Base-by-base conservation (phyloP, 345 rosid genomes). In the Boechera stricta region DNA sequence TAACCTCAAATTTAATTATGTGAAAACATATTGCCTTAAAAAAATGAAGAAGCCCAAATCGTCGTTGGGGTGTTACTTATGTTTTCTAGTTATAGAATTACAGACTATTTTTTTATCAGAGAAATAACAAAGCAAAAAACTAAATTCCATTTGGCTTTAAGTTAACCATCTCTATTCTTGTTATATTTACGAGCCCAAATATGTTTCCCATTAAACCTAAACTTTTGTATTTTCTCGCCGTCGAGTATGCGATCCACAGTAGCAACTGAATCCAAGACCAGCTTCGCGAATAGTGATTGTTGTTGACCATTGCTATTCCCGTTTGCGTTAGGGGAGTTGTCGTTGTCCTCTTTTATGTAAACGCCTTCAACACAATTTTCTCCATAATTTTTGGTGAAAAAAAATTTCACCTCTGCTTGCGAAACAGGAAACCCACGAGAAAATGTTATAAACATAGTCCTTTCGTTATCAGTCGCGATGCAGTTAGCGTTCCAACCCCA, bases 341-440 rank as follows among this genome's bases (percentile, higher is more conserved):
- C 5, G 2, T 12, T 38, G 28, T 28, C 16, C 4, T 71, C 67
- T 29, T 41, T 56, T 75, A 82, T 79, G 58, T 52, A 54, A n/a
- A 82, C 54, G 9, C 63, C 36, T 35, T 51, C 60, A 8, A 80
- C 82, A 38, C 67, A 69, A 0, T 70, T 32, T 4, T 78, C 82
- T 4, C 87, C 86, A 64, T 51, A 77, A 0, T 5, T 55, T 0
- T 11, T 7, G 0, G 79, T 73, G 31, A 86, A 86, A 2, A 84
- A 69, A 2, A 42, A 18, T 1, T 24, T 64, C 29, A 84, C 86
- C 35, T 86, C 87, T 0, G 26, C 81, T 60, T 54, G 66, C 0
- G 87, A 41, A n/a, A 86, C 86, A 0, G 87, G 84, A 74, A 78
- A 86, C 0, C 86, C 89, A 44, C 86, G 71, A 6, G 89, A 86